Evolutionary conservation across 2,329 filamentous ascomycete species (phyloP).

Genomic region (Pseudonectria buxi): DNA sequence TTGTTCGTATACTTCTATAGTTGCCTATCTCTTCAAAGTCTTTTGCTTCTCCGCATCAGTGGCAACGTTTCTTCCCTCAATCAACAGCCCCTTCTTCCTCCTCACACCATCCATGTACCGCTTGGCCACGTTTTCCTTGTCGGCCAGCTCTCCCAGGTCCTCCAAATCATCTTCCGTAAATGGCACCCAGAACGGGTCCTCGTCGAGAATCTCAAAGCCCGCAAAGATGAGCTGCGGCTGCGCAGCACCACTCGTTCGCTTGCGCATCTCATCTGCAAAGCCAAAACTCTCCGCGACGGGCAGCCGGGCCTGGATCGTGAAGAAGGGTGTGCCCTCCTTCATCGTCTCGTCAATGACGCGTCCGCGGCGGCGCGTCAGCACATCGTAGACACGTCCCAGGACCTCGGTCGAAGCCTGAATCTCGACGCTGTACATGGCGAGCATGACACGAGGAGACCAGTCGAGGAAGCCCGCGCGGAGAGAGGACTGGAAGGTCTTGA

Average conservation of each 20-base stretch:
- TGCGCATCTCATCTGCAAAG: slow-evolving; percentile 93
- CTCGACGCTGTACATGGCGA: slow-evolving; percentile 97
- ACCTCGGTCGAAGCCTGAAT: slow-evolving; percentile 97
- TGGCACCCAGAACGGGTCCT: slow-evolving; percentile 97
- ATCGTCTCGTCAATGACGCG: slow-evolving; percentile 84
- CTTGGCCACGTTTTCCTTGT: slow-evolving; percentile 93
- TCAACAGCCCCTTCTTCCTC: slow-evolving; percentile 77
- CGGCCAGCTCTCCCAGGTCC: slow-evolving; percentile 88
- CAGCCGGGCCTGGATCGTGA: slow-evolving; percentile 81
- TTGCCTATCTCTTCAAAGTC: slow-evolving; percentile 52
- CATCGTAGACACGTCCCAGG: slow-evolving; percentile 88
- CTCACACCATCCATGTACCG: slow-evolving; percentile 89
- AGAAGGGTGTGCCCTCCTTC: slow-evolving; percentile 94
- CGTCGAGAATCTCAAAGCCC: slow-evolving; percentile 86
- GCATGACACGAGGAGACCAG: slow-evolving; percentile 90
- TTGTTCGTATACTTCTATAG: slow-evolving; percentile 6
- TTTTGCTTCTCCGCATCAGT: slow-evolving; percentile 90
- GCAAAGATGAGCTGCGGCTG: slow-evolving; percentile 90
- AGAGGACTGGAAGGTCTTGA: slow-evolving; percentile 79
- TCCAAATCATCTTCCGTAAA: slow-evolving; percentile 95
- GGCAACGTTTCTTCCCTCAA: slow-evolving; percentile 69
- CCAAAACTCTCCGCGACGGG: slow-evolving; percentile 95
- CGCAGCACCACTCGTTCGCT: slow-evolving; percentile 83
- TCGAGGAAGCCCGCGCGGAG: slow-evolving; percentile 84
- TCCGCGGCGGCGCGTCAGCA: slow-evolving; percentile 90